Conservation (phyloP, 1,284 basidiomycete species). For the Peniophora sp. region DNA sequence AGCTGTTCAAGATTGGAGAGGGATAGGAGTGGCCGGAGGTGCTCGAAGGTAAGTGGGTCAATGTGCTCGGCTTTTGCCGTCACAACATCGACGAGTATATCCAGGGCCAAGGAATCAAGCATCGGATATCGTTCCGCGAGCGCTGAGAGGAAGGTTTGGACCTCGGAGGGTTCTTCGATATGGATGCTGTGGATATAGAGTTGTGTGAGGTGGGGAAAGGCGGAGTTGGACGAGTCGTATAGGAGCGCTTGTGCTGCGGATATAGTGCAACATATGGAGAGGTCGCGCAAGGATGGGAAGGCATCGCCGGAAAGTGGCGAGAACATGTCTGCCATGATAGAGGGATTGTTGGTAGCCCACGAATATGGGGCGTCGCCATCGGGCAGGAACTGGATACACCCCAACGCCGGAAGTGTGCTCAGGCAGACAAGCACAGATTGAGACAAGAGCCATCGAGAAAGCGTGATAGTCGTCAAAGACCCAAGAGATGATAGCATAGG, state of each 20-base stretch:
- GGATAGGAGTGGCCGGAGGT: conserved; percentile 40
- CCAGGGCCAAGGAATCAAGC: conserved; percentile 32
- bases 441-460: conserved; percentile 46
- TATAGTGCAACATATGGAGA: conserved; percentile 34
- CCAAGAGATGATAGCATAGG: conserved; percentile 30
- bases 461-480: conserved; percentile 37
- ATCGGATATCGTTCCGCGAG: conserved; percentile 38
- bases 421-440: conserved; percentile 34
- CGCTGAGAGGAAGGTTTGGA: conserved; percentile 34
- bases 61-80: conserved; percentile 7
- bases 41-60: conserved; percentile 33
- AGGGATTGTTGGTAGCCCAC: conserved; percentile 31
- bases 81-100: conserved; percentile 17
- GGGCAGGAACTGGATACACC: conserved; percentile 39
- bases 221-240: conserved; percentile 25
- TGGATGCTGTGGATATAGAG: conserved; percentile 43
- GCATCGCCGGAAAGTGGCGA: conserved; percentile 35
- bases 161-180: conserved; percentile 28
- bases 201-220: conserved; percentile 33
- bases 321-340: conserved; percentile 31
- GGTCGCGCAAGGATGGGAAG: conserved; percentile 47
- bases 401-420: conserved; percentile 36
- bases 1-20: conserved; percentile 38
- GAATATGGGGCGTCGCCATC: conserved; percentile 16
- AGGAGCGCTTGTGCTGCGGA: conserved; percentile 41